Evolutionary conservation across 805 yeast species (phyloP).

Genomic region (Wickerhamomyces mucosus): DNA sequence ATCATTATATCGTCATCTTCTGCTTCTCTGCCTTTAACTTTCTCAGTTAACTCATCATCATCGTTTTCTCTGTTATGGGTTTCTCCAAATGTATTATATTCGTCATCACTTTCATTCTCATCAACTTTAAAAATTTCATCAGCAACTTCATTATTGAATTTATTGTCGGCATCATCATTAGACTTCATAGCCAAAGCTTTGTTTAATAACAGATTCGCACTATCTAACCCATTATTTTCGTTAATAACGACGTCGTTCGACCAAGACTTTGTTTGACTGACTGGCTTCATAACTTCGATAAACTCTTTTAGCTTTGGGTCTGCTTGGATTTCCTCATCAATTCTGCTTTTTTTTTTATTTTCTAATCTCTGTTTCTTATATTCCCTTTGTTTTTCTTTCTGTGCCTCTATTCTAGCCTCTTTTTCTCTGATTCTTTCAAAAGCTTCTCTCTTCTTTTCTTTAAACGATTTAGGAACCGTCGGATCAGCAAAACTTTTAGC

Average conservation of each 20-base stretch:
- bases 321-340: conserved; percentile 53
- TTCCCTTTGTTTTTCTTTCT: conserved; percentile 30
- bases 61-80: conserved; percentile 15
- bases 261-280: conserved; percentile 66
- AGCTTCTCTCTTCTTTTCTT: conserved; percentile 43
- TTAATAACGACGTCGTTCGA: conserved; percentile 35
- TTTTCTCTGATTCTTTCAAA: conserved; percentile 33
- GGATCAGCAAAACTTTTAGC: conserved; percentile 89
- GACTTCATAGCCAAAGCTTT: conserved; percentile 29
- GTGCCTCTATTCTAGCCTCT: conserved; percentile 37
- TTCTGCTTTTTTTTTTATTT: conserved; percentile 17
- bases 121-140: conserved; percentile 18
- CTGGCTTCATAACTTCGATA: conserved; percentile 74
- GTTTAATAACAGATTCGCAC: conserved; percentile 20
- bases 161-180: conserved; percentile 8
- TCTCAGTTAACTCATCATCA: conserved; percentile 32
- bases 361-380: conserved; percentile 21
- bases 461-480: conserved; percentile 58
- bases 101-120: conserved; percentile 36
- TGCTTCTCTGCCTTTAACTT: too few species aligned
- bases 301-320: conserved; percentile 71
- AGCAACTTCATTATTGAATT: conserved; percentile 16
- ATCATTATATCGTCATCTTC: conserved; percentile 47
- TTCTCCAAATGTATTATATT: conserved; percentile 27
- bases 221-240: conserved; percentile 23